Evolutionary conservation across 1,139 yeast genomes (phyloP), one percentile per base, ranked within the genome.

Genomic region (Geotrichum armillariae): DNA sequence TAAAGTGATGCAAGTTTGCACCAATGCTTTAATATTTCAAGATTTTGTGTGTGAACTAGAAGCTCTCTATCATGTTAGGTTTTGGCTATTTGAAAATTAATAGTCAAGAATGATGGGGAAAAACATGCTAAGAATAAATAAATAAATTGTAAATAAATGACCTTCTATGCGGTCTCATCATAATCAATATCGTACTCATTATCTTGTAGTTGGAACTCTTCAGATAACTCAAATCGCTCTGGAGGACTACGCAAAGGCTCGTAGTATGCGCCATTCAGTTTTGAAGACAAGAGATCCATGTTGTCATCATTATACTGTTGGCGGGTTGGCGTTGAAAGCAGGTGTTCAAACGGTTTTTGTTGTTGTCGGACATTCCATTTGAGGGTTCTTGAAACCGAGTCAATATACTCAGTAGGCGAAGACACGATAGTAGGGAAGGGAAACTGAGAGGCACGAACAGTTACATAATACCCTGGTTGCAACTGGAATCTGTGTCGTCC

Each of bases 291-390:
- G 6, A 39, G 16, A 16, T 40, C 49, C 34, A 46, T 9, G 20
- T 34, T 42, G 18, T 50, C 53, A 21, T 50, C 43, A 20, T 46
- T 42, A 17, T 44, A 46, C 44, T 45, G 47, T 27, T 31, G 35
- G 16, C 42, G 32, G 0, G 50, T 42, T n/a, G 43, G 50, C 6
- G 46, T 44, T 6, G 55, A 47, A 5, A 53, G 42, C 32, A 52
- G 38, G 32, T 52, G 53, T 20, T 49, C 55, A 32, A 87, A 85
- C 2, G 95, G 86, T 58, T 84, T 84, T 66, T 88, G 96, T 57
- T 78, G 82, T 62, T 87, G 91, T 53, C 96, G 75, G 14, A 77
- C 85, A 64, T 89, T 89, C 96, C 96, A 89, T 65, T 87, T 85
- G 63, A 89, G 71, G 43, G 89, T 86, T 46, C 95, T 73, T 59